Evolutionary conservation across 495 filamentous ascomycete species (phyloP), one percentile per base, ranked within the genome.

Genomic region (Penicillium daleae): DNA sequence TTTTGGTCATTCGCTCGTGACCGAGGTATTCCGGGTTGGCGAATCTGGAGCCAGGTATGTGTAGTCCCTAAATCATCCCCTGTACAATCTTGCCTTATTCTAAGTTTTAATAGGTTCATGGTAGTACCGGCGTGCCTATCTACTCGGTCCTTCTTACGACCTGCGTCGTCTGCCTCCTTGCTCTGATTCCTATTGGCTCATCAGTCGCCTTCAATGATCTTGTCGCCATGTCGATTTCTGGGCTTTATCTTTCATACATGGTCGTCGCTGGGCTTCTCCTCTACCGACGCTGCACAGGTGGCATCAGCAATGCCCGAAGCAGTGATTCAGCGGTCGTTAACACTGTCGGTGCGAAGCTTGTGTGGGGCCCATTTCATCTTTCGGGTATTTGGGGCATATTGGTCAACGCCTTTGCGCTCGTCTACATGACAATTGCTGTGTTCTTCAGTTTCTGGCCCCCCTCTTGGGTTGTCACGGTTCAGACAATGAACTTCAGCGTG

Each of bases 1-100:
- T 73, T 82, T 27, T 87, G 83, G 83, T 79, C 83, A 0, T 86
- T 87, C 61, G 76, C 83, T 0, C 74, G 85, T 6, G 84, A 87
- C 58, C 74, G 77, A 15, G 84, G 81, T 6, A 62, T 85, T 17
- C 83, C 83, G 0, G 76, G 79, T n/a, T 80, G 75, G 61, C 60
- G 64, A 15, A 39, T 75, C 0, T 73, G 82, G 55, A 76, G 71
- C 46, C 75, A 77, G 69, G 81, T 86, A 73, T 24, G 76, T 67
- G 24, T 15, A 12, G 13, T 35, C 10, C 9, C 37, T n/a, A 9
- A 31, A 9, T 1, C 31, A 4, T 52, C n/a, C 8, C 13, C 5
- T 32, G 26, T 1, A 10, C 13, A 19, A 46, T 19, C 9, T 50
- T 61, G 17, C n/a, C n/a, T n/a, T n/a, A 37, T 26, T 19, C 27